phyloP scores from a whole-genome alignment of 2,329 filamentous ascomycete genomes.

The Fusarium duplospermum region DNA sequence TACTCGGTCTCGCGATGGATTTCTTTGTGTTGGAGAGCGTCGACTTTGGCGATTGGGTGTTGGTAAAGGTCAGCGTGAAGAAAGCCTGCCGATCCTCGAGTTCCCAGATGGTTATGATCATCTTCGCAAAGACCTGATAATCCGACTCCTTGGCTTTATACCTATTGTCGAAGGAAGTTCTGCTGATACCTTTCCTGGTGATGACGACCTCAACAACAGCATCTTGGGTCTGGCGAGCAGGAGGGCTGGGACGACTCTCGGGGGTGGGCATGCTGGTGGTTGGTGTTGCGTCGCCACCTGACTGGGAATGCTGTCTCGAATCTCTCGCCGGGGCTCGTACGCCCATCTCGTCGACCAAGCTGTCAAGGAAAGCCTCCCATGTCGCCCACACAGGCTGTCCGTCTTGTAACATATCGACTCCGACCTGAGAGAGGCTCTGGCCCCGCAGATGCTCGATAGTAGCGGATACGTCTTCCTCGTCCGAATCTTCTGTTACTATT shows the following conservation, averaged over 20 bases:
- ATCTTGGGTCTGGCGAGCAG: conserved; percentile 61
- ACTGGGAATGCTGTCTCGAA: conserved; percentile 32
- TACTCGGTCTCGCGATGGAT: conserved; percentile 52
- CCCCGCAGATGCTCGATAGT: conserved; percentile 72
- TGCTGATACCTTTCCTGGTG: conserved; percentile 59
- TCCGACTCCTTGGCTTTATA: conserved; percentile 52
- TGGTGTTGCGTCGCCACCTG: conserved; percentile 52
- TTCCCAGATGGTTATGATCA: conserved; percentile 82
- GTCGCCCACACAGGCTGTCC: conserved; percentile 69
- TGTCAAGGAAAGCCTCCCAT: conserved; percentile 70
- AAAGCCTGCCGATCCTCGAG: conserved; percentile 74
- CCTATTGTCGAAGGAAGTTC: conserved; percentile 51
- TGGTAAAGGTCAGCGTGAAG: conserved; percentile 81
- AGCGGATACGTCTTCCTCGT: conserved; percentile 55
- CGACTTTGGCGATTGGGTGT: conserved; percentile 57
- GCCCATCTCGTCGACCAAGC: conserved; percentile 59
- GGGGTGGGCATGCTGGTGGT: conserved; percentile 46
- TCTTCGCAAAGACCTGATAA: conserved; percentile 70
- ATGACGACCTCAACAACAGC: conserved; percentile 77
- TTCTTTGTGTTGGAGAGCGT: conserved; percentile 50
- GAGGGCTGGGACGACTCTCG: conserved; percentile 47
- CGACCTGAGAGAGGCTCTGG: conserved; percentile 75
- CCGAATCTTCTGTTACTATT: conserved; percentile 58
- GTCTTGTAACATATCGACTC: conserved; percentile 79
- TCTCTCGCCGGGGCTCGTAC: conserved; percentile 41